A percentile compares a stretch with the other conserved stretches of the same genome.
These are phyloP conservation scores for Straminergon stramineum DNA, from an alignment of 225 moss, liverwort and hornwort genomes.

Conservation along the genomic window DNA sequence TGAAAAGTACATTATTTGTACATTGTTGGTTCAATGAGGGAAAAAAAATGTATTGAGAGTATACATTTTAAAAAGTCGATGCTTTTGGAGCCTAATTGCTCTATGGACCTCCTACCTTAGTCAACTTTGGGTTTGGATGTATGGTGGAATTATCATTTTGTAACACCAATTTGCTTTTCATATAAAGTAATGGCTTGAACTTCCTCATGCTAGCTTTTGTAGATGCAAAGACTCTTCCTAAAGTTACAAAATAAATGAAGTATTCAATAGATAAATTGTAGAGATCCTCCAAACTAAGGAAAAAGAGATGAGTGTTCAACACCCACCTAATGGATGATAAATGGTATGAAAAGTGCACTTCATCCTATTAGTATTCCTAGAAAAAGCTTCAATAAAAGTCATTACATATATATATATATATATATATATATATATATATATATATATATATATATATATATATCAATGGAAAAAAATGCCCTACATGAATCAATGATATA, in stretches of 20 bases:
- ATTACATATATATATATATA: no score
- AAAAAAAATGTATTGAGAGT: no score
- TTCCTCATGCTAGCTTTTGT: neutral
- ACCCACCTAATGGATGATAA: neutral
- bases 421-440: no score
- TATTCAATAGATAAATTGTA: neutral
- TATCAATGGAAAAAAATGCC: neutral
- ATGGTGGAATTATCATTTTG: neutral
- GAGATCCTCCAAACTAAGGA: neutral
- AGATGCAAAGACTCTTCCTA: neutral
- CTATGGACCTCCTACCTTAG: neutral
- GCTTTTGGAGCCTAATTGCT: no score
- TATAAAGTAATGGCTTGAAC: rapidly evolving
- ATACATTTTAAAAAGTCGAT: no score
- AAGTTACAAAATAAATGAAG: neutral
- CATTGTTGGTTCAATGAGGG: no score
- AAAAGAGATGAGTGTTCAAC: neutral
- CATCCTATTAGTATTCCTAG: no score
- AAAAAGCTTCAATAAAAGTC: neutral
- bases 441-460: no score
- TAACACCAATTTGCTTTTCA: rapidly evolving
- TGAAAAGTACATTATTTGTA: no score
- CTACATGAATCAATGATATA: neutral
- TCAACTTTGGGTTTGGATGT: neutral
- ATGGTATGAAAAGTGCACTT: neutral